Base-by-base conservation (phyloP, 164 flowering plant species). In the Cinnamomum chago region DNA sequence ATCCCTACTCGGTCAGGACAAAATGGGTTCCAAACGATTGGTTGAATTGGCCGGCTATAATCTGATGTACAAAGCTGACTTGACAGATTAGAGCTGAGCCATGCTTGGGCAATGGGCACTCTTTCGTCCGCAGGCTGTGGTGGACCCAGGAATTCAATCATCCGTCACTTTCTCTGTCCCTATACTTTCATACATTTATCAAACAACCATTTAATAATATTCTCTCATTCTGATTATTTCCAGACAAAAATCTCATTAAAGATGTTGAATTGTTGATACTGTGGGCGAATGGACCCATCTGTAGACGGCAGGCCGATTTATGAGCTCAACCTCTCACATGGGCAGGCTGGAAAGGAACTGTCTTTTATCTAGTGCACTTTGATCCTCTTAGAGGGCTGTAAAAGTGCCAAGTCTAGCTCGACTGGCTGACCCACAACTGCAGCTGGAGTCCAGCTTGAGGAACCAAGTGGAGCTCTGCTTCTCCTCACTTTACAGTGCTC, bases 161-260 rank as follows among this genome's bases (percentile, higher is more conserved):
- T 64, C 28, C 27, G 18, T 68, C 3, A 40, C 20, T 68, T n/a
- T 25, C 24, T 47, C 23, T 40, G 52, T 23, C 71, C 47, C 13
- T 10, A 47, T 68, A 30, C 28, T 67, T 30, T 2, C 47, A 13
- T 18, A 22, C 35, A 30, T 67, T 67, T 67, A 17, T 33, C 17
- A 1, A 67, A 18, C 3, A 67, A 67, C 24, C 67, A 65, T 9
- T 40, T 30, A 67, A 64, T 20, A 14, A 30, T 67, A 67, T 67
- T 67, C 69, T 20, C 17, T 7, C 20, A 67, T 67, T 67, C 22
- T 17, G 18, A 65, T 65, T 25, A 23, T 67, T 67, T 33, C 50
- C 71, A 68, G 71, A 68, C 71, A 68, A 68, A 40, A 68, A 23
- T 68, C 71, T 67, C 50, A 67, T 67, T 28, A 3, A 33, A 67